phyloP scores from a whole-genome alignment of 495 filamentous ascomycete species.

The Podospora pseudocomata region DNA sequence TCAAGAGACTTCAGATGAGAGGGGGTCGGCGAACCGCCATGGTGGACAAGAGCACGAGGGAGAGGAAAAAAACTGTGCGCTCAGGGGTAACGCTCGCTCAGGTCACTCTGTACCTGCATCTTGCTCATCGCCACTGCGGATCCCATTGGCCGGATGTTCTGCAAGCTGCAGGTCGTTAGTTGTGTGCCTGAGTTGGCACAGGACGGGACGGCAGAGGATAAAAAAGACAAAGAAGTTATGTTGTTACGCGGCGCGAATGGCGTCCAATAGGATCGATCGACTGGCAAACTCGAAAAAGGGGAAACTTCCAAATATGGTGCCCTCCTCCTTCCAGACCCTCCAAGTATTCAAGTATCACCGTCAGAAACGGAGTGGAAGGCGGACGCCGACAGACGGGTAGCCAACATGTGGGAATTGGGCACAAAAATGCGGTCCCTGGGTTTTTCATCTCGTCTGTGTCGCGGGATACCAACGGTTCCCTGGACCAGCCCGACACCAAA shows the following conservation, averaged over 20 bases:
- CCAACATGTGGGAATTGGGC: not conserved
- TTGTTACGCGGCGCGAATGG: conserved; percentile 5
- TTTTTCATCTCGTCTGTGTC: not conserved
- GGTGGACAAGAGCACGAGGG: not conserved
- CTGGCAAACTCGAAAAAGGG: not conserved
- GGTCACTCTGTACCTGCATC: conserved; percentile 6
- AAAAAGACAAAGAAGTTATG: not conserved
- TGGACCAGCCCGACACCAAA: not conserved
- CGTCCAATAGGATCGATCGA: conserved; percentile 8
- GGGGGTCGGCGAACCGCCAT: conserved; percentile 5
- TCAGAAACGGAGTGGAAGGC: not conserved
- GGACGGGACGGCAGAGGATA: conserved; percentile 2
- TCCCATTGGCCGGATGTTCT: conserved; percentile 5
- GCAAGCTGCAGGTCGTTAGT: conserved; percentile 1
- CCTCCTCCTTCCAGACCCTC: not conserved
- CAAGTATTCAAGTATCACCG: not conserved
- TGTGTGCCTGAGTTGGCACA: conserved; percentile 1
- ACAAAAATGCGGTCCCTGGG: not conserved
- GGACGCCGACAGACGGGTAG: not conserved
- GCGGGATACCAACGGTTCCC: not conserved
- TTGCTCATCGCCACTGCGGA: conserved; percentile 7
- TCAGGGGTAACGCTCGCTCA: not conserved
- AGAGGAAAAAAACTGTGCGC: not conserved
- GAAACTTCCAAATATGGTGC: conserved; percentile 9
- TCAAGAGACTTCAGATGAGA: conserved; percentile 1